phyloP scores from a whole-genome alignment of 192 early-diverging fungal species.

The Podila minutissima region DNA sequence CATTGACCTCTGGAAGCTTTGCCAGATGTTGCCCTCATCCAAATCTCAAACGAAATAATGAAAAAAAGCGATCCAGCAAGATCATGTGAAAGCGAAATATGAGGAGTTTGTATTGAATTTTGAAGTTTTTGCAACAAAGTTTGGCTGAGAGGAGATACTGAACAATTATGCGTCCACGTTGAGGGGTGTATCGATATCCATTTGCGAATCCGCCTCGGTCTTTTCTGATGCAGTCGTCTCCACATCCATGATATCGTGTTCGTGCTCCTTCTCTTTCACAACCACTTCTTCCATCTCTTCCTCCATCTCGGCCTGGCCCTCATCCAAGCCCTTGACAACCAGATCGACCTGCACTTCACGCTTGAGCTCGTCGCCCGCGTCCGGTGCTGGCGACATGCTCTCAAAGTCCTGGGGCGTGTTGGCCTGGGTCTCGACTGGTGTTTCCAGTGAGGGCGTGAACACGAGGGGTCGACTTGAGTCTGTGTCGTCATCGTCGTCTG shows the following conservation, averaged over 20 bases:
- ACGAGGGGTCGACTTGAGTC: constrained; percentile 45
- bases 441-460: constrained; percentile 44
- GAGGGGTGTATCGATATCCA: neutral
- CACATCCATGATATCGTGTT: neutral
- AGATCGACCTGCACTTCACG: constrained; percentile 33
- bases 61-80: neutral
- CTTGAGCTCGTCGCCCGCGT: constrained; percentile 29
- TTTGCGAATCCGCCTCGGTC: neutral
- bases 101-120: too few species aligned
- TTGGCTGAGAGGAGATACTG: too few species aligned
- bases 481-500: constrained; percentile 44
- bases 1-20: constrained; percentile 30
- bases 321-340: constrained; percentile 47
- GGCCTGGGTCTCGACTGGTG: constrained; percentile 45
- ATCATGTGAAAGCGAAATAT: too few species aligned
- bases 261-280: constrained; percentile 38
- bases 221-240: neutral
- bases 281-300: constrained; percentile 45
- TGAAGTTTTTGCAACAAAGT: too few species aligned
- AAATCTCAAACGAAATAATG: neutral
- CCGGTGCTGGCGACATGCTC: constrained; percentile 46
- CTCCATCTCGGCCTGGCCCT: constrained; percentile 51
- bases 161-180: neutral
- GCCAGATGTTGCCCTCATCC: constrained; percentile 6
- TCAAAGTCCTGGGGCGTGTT: constrained; percentile 52